Percentiles rank a stretch among this genome's conserved stretches.
Evolutionary conservation across 2,329 filamentous ascomycete species (phyloP).

Genomic region (Cladosporium sp.): DNA sequence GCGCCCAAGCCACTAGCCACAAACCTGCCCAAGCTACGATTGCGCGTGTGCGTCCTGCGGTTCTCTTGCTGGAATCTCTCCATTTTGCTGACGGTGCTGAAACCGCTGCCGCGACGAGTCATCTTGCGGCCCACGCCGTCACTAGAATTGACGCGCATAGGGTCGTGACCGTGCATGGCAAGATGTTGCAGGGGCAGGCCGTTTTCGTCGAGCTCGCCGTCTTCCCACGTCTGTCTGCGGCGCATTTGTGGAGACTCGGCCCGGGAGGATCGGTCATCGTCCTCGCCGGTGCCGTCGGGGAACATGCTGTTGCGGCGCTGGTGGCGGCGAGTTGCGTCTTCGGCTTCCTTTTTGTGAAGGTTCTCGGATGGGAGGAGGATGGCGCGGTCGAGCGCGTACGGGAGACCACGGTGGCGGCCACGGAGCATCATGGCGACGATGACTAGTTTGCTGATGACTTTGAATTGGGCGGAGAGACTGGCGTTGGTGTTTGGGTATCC

Average conservation of each 20-base stretch:
- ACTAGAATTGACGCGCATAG: background rate
- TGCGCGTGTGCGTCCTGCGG: conserved; percentile 13
- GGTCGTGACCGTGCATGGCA: background rate
- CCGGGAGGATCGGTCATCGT: background rate
- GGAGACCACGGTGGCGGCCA: conserved; percentile 61
- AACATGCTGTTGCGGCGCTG: conserved; percentile 24
- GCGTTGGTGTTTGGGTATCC: conserved; percentile 74
- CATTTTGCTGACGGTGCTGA: conserved; percentile 12
- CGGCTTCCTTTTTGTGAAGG: conserved; percentile 57
- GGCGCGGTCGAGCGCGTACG: conserved; percentile 65
- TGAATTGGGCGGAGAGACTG: conserved; percentile 79
- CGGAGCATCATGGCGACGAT: conserved; percentile 65
- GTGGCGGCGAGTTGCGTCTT: conserved; percentile 32
- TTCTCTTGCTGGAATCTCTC: conserved; percentile 8
- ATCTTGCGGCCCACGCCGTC: conserved; percentile 14
- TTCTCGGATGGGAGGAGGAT: conserved; percentile 64
- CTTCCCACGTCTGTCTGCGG: conserved; percentile 20
- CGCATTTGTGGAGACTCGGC: background rate
- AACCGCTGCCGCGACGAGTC: conserved; percentile 12
- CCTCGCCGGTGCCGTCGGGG: conserved; percentile 15
- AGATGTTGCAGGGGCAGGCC: conserved; percentile 25
- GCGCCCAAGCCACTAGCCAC: conserved; percentile 24
- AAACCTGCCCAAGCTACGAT: conserved; percentile 23
- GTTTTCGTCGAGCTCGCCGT: conserved; percentile 25
- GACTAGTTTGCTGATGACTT: conserved; percentile 61